Base-by-base conservation (phyloP, 768 basidiomycete genomes). In the Leccinellum albellum region DNA sequence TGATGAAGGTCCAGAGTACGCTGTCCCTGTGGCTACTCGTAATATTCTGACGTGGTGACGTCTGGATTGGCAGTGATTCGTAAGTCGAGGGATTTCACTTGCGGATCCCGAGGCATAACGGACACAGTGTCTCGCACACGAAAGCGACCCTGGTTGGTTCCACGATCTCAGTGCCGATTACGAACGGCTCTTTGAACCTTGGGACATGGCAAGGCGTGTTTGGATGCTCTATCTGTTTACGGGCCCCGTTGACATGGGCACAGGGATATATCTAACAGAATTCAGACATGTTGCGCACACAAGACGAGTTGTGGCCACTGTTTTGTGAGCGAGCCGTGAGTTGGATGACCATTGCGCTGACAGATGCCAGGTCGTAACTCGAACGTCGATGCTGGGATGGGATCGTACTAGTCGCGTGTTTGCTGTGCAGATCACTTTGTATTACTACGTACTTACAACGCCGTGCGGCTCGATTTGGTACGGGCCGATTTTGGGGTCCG, bases 131-230 rank as follows among this genome's bases (percentile, higher is more conserved):
- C 35, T 94, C 91, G 3, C 95, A 97, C 70, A 92, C 92, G 23
- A 97, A 98, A 70, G 83, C 91, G 3, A 84, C 91, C 4, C 79
- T 98, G 31, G 77, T 97, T 47, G 94, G 95, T 20, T 79, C 88
- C 20, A 87, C 90, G 0, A 79, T 97, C 56, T 84, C 86, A 13
- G 72, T 98, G 40, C 94, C 94, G 3, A 91, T 98, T 62, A 88
- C 89, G 3, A 80, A 88, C 56, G 91, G 84, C 6, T 75, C 78
- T 48, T 74, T 96, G 61, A 90, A 87, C 60, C 75, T 97, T 50
- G 94, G 94, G 12, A 94, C 91, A 23, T 97, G 94, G 94, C 94
- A 97, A 81, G 94, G 91, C 83, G 33, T 50, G 71, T 65, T 23
- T 54, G 24, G 20, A 44, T 56, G 44, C 9, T 48, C 50, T 20